Evolutionary conservation across 1,284 basidiomycete species (phyloP).

Genomic region (Cystobasidium pallidum): DNA sequence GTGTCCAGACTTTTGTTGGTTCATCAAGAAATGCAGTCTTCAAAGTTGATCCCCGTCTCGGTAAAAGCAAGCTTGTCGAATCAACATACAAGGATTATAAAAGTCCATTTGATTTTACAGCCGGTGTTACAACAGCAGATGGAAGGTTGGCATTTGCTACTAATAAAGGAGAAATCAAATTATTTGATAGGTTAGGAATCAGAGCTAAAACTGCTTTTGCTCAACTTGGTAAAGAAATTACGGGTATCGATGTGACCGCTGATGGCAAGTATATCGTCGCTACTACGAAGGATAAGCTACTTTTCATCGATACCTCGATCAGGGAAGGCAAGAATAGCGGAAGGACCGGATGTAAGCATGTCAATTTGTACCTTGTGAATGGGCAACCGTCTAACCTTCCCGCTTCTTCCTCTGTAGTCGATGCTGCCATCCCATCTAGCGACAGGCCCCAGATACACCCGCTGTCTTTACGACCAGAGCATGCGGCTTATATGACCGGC

Average conservation of each 20-base stretch:
- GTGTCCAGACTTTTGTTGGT: constrained; percentile 90
- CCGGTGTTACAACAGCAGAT: constrained; percentile 80
- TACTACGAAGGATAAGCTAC: constrained; percentile 90
- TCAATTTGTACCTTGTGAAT: background rate
- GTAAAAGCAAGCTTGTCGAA: constrained; percentile 90
- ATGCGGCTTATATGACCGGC: constrained; percentile 83
- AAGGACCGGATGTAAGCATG: constrained; percentile 46
- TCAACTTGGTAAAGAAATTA: constrained; percentile 90
- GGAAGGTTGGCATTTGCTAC: constrained; percentile 92
- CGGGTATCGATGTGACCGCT: constrained; percentile 91
- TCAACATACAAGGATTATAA: constrained; percentile 95
- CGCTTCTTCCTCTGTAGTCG: constrained; percentile 56
- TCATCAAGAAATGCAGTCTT: constrained; percentile 92
- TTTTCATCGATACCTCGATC: constrained; percentile 90
- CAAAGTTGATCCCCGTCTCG: constrained; percentile 91
- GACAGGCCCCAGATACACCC: constrained; percentile 89
- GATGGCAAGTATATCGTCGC: constrained; percentile 95
- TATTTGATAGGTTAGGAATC: constrained; percentile 96
- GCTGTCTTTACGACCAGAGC: constrained; percentile 85
- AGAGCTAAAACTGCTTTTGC: constrained; percentile 99
- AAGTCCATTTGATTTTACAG: constrained; percentile 93
- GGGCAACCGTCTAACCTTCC: background rate
- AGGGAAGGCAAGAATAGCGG: constrained; percentile 47
- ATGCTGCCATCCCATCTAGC: constrained; percentile 90
- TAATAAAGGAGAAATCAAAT: constrained; percentile 93